phyloP scores from a whole-genome alignment of 495 filamentous ascomycete species.

The Aspergillus sclerotiicarbonarius region DNA sequence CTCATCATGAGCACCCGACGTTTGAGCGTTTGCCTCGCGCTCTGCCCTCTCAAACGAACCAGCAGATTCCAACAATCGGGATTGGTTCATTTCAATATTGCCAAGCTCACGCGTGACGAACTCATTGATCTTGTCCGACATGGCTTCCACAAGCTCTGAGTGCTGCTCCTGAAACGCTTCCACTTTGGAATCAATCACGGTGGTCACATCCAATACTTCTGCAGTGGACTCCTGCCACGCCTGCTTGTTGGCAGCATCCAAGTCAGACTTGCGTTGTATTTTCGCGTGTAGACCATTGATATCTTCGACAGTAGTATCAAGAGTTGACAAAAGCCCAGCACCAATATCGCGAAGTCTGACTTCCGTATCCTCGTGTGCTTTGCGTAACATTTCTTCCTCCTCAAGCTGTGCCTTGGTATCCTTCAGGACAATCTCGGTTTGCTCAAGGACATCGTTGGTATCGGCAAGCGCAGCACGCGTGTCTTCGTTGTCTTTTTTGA shows the following conservation, averaged over 20 bases:
- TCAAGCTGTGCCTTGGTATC: slow-evolving; percentile 71
- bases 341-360: slow-evolving; percentile 68
- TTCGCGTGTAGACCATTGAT: slow-evolving; percentile 79
- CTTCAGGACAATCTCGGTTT: slow-evolving; percentile 79
- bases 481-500: slow-evolving; percentile 83
- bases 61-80: slow-evolving; percentile 65
- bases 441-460: slow-evolving; percentile 75
- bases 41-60: slow-evolving; percentile 64
- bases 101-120: slow-evolving; percentile 73
- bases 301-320: slow-evolving; percentile 74
- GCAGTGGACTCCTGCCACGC: slow-evolving; percentile 74
- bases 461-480: slow-evolving; percentile 68
- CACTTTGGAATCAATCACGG: slow-evolving; percentile 69
- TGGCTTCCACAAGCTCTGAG: slow-evolving; percentile 58
- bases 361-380: slow-evolving; percentile 86
- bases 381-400: slow-evolving; percentile 75
- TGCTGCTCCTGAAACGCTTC: slow-evolving; percentile 68
- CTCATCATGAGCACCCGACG: slow-evolving; percentile 69
- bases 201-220: slow-evolving; percentile 71
- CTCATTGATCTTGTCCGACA: slow-evolving; percentile 65
- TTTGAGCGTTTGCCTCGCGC: slow-evolving; percentile 64
- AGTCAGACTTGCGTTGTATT: slow-evolving; percentile 72
- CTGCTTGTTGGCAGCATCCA: slow-evolving; percentile 75
- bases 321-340: slow-evolving; percentile 67
- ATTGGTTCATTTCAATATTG: slow-evolving; percentile 62